Percentiles rank a stretch among this genome's conserved stretches.
These are phyloP conservation scores for Neoascochyta sp. DNA, from an alignment of 2,329 filamentous ascomycete genomes.

Conservation along the genomic window DNA sequence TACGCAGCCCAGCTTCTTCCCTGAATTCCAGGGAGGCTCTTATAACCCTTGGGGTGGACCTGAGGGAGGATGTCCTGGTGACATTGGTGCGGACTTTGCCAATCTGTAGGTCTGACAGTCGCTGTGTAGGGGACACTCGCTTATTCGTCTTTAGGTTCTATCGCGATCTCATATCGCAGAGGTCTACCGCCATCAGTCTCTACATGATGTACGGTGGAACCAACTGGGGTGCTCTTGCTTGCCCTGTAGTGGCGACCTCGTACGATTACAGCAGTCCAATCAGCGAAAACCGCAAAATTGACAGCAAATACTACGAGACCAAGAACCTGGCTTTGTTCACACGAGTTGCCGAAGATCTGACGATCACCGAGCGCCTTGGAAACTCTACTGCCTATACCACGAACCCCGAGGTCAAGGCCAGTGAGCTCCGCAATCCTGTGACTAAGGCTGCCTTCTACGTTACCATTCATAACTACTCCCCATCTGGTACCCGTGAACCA, in stretches of 20 bases:
- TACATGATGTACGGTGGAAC: slow-evolving; percentile 66
- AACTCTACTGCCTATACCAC: slow-evolving; percentile 51
- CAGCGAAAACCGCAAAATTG: slow-evolving; percentile 55
- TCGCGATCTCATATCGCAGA: slow-evolving; percentile 58
- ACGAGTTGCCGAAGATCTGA: slow-evolving; percentile 54
- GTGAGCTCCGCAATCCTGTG: slow-evolving; percentile 57
- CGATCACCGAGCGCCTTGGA: slow-evolving; percentile 50
- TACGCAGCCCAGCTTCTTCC: slow-evolving; percentile 53
- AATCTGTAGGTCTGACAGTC: slow-evolving; percentile 44
- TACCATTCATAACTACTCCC: slow-evolving; percentile 53
- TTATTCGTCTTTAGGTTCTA: slow-evolving; percentile 48
- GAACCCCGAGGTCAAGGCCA: slow-evolving; percentile 51
- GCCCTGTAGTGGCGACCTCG: slow-evolving; percentile 56
- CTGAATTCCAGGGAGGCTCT: slow-evolving; percentile 58
- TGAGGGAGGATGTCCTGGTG: slow-evolving; percentile 51
- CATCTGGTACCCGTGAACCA: slow-evolving; percentile 48
- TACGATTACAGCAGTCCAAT: slow-evolving; percentile 64
- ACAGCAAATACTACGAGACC: slow-evolving; percentile 60
- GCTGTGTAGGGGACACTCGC: no score
- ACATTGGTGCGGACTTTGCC: slow-evolving; percentile 58
- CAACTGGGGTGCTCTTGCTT: slow-evolving; percentile 59
- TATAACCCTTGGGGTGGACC: slow-evolving; percentile 63
- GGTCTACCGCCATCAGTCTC: slow-evolving; percentile 57
- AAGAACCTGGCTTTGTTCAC: slow-evolving; percentile 61
- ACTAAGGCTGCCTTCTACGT: slow-evolving; percentile 59